Conservation (phyloP, 2,329 filamentous ascomycete genomes). For the Aspergillus phoenicis region DNA sequence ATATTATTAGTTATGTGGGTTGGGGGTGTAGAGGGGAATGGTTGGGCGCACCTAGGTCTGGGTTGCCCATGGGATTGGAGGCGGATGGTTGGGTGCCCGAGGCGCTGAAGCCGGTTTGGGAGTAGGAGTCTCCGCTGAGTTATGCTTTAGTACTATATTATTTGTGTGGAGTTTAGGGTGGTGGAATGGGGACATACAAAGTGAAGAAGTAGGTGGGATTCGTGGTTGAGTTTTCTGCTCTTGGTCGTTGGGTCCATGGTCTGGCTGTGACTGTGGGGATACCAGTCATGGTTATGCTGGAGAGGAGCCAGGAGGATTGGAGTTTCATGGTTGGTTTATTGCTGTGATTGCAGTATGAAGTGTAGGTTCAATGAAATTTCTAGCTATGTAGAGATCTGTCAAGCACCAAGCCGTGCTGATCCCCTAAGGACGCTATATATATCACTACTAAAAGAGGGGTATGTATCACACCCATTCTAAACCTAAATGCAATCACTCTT, state of each 20-base stretch:
- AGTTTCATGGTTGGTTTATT: constrained; percentile 9
- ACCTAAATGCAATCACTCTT: too few species aligned
- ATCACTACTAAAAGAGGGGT: not conserved
- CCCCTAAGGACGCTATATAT: not conserved
- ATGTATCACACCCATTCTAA: too few species aligned
- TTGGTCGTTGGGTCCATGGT: constrained; percentile 15
- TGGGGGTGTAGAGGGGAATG: too few species aligned
- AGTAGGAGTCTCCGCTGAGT: constrained; percentile 62
- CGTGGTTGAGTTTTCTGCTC: not conserved
- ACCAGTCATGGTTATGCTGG: constrained; percentile 10
- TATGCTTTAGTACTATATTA: not conserved
- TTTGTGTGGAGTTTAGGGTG: constrained; percentile 6
- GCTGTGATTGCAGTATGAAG: not conserved
- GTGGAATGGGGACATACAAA: constrained; percentile 35
- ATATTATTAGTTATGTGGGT: not conserved
- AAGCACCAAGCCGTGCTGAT: not conserved
- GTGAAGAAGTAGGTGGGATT: constrained; percentile 43
- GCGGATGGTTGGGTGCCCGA: constrained; percentile 54
- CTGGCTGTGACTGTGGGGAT: constrained; percentile 21
- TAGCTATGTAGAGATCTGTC: not conserved
- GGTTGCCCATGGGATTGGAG: constrained; percentile 64
- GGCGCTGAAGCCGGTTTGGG: constrained; percentile 61
- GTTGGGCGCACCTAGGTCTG: constrained; percentile 36
- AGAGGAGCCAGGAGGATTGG: constrained; percentile 11
- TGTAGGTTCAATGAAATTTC: not conserved